Conservation (phyloP, 2,329 filamentous ascomycete genomes). For the Zasmidium citrigriseum region DNA sequence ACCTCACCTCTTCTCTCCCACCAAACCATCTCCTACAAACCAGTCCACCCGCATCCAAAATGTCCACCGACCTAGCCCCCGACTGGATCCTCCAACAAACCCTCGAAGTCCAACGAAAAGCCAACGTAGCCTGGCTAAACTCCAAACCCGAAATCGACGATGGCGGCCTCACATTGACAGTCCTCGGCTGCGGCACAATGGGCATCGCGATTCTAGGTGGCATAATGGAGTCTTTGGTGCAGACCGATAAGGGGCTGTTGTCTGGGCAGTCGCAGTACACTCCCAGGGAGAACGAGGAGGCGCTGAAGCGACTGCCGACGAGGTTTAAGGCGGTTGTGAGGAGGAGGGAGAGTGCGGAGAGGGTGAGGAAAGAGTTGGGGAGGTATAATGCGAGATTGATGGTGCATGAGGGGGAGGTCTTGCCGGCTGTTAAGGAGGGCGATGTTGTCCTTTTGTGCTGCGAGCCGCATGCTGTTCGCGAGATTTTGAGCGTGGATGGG, state of each 20-base stretch:
- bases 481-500: constrained; percentile 66
- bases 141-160: constrained; percentile 25
- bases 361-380: constrained; percentile 66
- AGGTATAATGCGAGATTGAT: constrained; percentile 64
- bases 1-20: too few species aligned
- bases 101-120: constrained; percentile 28
- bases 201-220: constrained; percentile 82
- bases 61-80: constrained; percentile 29
- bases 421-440: constrained; percentile 64
- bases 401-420: constrained; percentile 71
- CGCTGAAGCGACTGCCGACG: constrained; percentile 64
- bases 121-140: constrained; percentile 24
- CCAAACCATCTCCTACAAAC: not conserved
- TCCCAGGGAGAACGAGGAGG: not conserved
- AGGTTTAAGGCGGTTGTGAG: constrained; percentile 81
- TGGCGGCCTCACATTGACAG: constrained; percentile 66
- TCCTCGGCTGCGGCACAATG: constrained; percentile 86
- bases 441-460: constrained; percentile 78
- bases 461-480: constrained; percentile 74
- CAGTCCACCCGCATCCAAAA: too few species aligned
- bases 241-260: constrained; percentile 42
- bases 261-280: constrained; percentile 4
- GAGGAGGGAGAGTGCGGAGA: constrained; percentile 67
- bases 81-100: constrained; percentile 35
- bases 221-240: constrained; percentile 69